Evolutionary conservation across 1,284 basidiomycete species (phyloP).

Genomic region (Puccinia coronata): DNA sequence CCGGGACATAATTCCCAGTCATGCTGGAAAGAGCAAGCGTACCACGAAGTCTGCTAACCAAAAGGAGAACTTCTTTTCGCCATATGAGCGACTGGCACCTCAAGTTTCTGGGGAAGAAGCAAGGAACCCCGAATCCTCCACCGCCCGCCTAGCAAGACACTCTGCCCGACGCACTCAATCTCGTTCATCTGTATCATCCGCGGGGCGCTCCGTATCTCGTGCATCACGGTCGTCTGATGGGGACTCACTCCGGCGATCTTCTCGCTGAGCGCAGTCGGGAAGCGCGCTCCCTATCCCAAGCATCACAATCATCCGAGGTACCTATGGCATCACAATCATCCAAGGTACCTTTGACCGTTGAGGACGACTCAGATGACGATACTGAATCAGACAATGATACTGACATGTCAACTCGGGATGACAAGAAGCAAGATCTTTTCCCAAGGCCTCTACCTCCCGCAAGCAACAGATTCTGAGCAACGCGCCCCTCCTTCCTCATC

Average conservation of each 20-base stretch:
- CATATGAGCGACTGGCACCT: neutral
- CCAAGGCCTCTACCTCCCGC: neutral
- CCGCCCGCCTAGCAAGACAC: neutral
- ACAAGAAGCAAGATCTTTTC: too few relatives aligned
- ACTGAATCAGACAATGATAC: neutral
- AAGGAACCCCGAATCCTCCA: too few relatives aligned
- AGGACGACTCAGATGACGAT: neutral
- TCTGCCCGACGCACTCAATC: neutral
- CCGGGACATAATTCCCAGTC: too few relatives aligned
- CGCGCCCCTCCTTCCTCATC: too few relatives aligned
- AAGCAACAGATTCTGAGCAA: too few relatives aligned
- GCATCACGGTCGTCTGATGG: neutral
- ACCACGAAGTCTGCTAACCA: too few relatives aligned
- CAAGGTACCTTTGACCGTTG: neutral
- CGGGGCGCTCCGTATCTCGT: neutral
- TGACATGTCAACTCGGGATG: neutral
- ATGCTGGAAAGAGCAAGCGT: neutral
- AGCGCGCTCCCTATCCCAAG: neutral
- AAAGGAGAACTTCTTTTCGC: neutral
- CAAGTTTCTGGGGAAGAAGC: neutral
- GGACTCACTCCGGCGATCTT: neutral
- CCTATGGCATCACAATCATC: neutral
- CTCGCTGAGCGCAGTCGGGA: neutral
- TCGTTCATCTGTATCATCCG: neutral
- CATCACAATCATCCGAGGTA: neutral